phyloP scores from a whole-genome alignment of 345 rosid species.

The Eucalyptus shirleyi region DNA sequence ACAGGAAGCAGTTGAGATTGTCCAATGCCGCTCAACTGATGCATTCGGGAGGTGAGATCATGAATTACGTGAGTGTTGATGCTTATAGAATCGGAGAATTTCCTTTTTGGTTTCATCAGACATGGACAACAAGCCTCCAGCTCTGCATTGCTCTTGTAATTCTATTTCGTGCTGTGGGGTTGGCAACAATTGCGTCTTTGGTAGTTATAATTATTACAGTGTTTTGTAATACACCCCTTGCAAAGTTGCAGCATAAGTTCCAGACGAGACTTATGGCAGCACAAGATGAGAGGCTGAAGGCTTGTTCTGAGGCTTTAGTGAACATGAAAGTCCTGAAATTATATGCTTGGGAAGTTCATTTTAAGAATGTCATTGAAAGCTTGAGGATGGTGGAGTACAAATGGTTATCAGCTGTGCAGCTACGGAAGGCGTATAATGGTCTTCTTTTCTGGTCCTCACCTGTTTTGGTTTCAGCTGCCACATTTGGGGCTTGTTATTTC shows the following conservation, averaged over 20 bases:
- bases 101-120: slow-evolving; percentile 94
- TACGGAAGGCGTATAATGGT: slow-evolving; percentile 50
- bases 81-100: slow-evolving; percentile 92
- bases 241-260: slow-evolving; percentile 80
- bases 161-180: slow-evolving; percentile 73
- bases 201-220: slow-evolving; percentile 66
- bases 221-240: slow-evolving; percentile 79
- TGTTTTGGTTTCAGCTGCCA: slow-evolving; percentile 76
- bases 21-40: slow-evolving; percentile 59
- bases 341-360: slow-evolving; percentile 91
- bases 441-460: slow-evolving; percentile 92
- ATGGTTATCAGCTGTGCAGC: slow-evolving; percentile 77
- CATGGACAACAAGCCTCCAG: slow-evolving; percentile 87
- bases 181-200: slow-evolving; percentile 77
- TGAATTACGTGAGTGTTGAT: slow-evolving; percentile 90
- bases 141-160: slow-evolving; percentile 62
- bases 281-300: slow-evolving; percentile 75
- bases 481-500: slow-evolving; percentile 79
- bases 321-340: slow-evolving; percentile 92
- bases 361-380: slow-evolving; percentile 68
- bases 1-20: slow-evolving; percentile 71
- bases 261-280: slow-evolving; percentile 72
- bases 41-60: slow-evolving; percentile 86
- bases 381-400: slow-evolving; percentile 48
- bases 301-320: slow-evolving; percentile 69